Evolutionary conservation across 192 early-diverging fungal genomes (phyloP), one percentile per base, ranked within the genome.

Genomic region (Podila clonocystis): DNA sequence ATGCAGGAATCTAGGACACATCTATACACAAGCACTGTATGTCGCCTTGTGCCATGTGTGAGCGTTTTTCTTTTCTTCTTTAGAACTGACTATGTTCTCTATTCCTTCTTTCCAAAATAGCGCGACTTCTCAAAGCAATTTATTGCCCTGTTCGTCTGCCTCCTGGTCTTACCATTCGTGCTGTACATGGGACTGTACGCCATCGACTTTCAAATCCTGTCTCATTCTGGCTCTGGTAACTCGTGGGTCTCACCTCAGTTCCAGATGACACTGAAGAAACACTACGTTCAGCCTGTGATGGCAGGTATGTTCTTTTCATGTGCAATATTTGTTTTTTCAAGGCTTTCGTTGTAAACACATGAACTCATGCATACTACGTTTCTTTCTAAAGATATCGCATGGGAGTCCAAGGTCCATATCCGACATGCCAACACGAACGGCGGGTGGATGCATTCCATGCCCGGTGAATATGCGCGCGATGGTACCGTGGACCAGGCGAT

Each of bases 181-280:
- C 78, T 97, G 7, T 98, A 98, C 70, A 80, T 95, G 50, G 85
- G 90, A 4, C 89, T 90, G 67, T 98, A 97, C 83, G 90, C 89
- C 67, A 84, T 98, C 59, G 96, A 98, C 77, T 98, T 98, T 84
- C 74, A 74, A 49, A 75, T 95, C 7, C 85, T 98, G 45, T 84
- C 84, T 29, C 85, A 89, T 38, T 87, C 87, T 58, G 97, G 97
- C 22, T 90, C 92, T 26, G 97, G 97, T 20, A 94, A 97, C 82
- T 87, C 86, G 4, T 97, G 95, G 82, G 94, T 98, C 93, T 91
- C 89, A 74, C 87, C 93, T 45, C 88, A 89, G 67, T 97, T 98
- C 86, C 94, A 96, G 73, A 88, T 89, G 59, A 90, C 91, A 30
- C 87, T 98, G 1, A 75, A 82, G 12, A 96, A 93, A 19, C 91